A percentile compares a stretch with the other conserved stretches of the same genome.
phyloP scores from a whole-genome alignment of 148 eudicot genomes.

The Amaranthus cruentus region DNA sequence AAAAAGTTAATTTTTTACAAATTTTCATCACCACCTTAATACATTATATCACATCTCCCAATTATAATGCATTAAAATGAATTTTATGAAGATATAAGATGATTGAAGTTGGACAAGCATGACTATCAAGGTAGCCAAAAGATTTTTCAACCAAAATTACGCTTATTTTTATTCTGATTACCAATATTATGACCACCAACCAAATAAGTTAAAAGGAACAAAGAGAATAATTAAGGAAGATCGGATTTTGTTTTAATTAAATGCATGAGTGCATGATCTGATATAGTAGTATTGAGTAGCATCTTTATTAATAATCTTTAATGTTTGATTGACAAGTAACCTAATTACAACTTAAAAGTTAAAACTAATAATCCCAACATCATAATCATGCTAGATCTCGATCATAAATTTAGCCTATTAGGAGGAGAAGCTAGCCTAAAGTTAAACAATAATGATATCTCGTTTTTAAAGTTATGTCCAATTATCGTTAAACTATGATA shows the following conservation, averaged over 20 bases:
- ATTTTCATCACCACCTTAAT: no score
- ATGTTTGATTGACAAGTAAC: constrained; percentile 27
- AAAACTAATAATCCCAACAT: constrained; percentile 20
- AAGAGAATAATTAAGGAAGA: no score
- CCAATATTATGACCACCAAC: no score
- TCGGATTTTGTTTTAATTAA: not conserved
- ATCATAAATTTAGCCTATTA: constrained; percentile 5
- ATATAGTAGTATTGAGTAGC: not conserved
- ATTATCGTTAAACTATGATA: constrained; percentile 9
- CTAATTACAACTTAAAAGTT: constrained; percentile 24
- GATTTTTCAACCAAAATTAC: no score
- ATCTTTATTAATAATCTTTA: constrained; percentile 1
- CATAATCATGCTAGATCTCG: constrained; percentile 10
- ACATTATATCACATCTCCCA: no score
- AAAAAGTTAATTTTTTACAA: no score
- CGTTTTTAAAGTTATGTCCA: constrained; percentile 15
- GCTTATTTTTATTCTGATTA: no score
- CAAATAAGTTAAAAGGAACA: no score
- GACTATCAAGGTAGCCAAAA: no score
- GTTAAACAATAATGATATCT: not conserved
- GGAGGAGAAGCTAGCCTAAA: constrained; percentile 19
- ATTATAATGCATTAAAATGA: no score
- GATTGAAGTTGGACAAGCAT: no score
- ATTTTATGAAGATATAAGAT: no score
- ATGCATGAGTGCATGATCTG: not conserved